Percentiles rank a stretch among this genome's conserved stretches.
Evolutionary conservation across 345 rosid genomes (phyloP).

Genomic region (Populus simonii): DNA sequence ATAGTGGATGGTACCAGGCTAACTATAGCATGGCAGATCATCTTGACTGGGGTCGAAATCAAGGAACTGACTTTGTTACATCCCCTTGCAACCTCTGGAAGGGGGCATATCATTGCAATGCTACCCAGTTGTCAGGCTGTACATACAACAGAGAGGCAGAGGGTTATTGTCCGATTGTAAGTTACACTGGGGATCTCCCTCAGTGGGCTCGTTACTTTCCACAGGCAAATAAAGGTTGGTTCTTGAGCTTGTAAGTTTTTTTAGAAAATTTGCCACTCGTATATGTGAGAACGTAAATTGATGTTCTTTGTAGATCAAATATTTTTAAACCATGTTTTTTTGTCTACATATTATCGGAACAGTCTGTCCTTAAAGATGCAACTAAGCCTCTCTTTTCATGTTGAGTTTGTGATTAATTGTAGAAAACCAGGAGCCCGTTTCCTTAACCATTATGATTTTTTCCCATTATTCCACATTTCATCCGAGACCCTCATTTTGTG

Average conservation of each 20-base stretch:
- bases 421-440: background rate
- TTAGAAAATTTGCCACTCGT: background rate
- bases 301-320: background rate
- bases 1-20: slow-evolving; percentile 99
- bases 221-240: slow-evolving; percentile 87
- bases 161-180: slow-evolving; percentile 97
- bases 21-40: slow-evolving; percentile 95
- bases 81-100: slow-evolving; percentile 93
- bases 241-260: background rate
- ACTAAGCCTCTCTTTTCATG: background rate
- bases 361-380: background rate
- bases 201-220: slow-evolving; percentile 97
- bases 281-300: background rate
- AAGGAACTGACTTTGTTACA: slow-evolving; percentile 92
- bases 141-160: slow-evolving; percentile 99
- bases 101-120: slow-evolving; percentile 94
- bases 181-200: slow-evolving; percentile 89
- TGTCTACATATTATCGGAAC: background rate
- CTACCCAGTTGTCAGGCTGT: slow-evolving; percentile 89
- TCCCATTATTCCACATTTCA: background rate
- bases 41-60: slow-evolving; percentile 97
- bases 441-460: background rate
- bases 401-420: background rate
- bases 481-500: background rate
- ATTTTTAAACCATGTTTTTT: background rate